Conservation (phyloP, 225 moss, liverwort and hornwort species). For the Physcomitrellopsis africana region DNA sequence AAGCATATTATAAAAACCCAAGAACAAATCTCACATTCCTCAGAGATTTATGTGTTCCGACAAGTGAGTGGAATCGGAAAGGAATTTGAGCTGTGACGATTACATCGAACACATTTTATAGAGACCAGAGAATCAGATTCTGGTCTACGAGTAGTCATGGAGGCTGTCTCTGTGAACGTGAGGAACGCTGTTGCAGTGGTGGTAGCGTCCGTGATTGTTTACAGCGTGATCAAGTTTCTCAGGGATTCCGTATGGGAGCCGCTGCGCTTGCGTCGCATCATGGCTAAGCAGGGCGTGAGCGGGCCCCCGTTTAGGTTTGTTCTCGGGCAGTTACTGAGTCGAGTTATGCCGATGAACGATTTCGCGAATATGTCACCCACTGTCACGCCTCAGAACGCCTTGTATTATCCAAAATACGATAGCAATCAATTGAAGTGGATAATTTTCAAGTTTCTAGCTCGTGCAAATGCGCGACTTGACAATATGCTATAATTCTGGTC, state of each 20-base stretch:
- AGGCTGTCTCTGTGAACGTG: not conserved
- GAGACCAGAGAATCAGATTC: too few relatives aligned
- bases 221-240: not conserved
- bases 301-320: conserved; percentile 35
- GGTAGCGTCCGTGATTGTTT: not conserved
- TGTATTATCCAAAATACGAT: conserved; percentile 33
- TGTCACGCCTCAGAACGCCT: conserved; percentile 42
- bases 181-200: conserved; percentile 12
- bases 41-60: too few relatives aligned
- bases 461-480: not conserved
- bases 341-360: conserved; percentile 23
- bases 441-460: not conserved
- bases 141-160: too few relatives aligned
- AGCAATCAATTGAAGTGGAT: not conserved
- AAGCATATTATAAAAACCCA: too few relatives aligned
- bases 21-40: too few relatives aligned
- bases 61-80: too few relatives aligned
- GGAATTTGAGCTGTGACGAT: too few relatives aligned
- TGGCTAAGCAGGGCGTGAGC: conserved; percentile 46
- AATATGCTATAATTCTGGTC: too few relatives aligned
- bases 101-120: too few relatives aligned
- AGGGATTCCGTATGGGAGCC: conserved; percentile 33
- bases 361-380: conserved; percentile 31
- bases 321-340: conserved; percentile 28
- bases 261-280: conserved; percentile 25